phyloP scores from a whole-genome alignment of 2,329 filamentous ascomycete genomes.

The Decorospora gaudefroyi region DNA sequence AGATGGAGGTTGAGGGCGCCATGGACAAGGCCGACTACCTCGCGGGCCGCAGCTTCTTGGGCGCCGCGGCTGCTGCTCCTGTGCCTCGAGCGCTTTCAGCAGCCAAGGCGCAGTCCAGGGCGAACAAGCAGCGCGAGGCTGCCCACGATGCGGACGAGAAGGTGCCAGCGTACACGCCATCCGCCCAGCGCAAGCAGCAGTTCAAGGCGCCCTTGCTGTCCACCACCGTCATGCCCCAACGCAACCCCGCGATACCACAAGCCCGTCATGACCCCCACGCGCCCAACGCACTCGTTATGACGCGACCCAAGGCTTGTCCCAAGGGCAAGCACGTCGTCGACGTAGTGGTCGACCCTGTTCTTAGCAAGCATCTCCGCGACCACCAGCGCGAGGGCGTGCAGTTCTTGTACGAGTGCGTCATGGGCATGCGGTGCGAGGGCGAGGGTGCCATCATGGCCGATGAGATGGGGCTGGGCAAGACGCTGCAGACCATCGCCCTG shows the following conservation, averaged over 20 bases:
- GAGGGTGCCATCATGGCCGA: slow-evolving; percentile 73
- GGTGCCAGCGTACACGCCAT: slow-evolving; percentile 46
- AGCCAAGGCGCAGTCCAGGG: slow-evolving; percentile 21
- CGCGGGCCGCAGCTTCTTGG: slow-evolving; percentile 54
- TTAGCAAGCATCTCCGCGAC: slow-evolving; percentile 65
- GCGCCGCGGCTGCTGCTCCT: slow-evolving; percentile 26
- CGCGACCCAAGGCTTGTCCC: slow-evolving; percentile 59
- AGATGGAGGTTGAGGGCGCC: slow-evolving; percentile 68
- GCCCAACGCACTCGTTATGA: slow-evolving; percentile 68
- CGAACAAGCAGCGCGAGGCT: slow-evolving; percentile 16
- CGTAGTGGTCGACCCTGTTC: slow-evolving; percentile 71
- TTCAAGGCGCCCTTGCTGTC: slow-evolving; percentile 68
- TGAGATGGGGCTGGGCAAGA: slow-evolving; percentile 77
- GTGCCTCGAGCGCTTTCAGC: too few species aligned
- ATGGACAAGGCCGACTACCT: slow-evolving; percentile 65
- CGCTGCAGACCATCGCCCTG: slow-evolving; percentile 71
- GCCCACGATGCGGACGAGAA: slow-evolving; percentile 43
- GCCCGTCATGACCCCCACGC: slow-evolving; percentile 68
- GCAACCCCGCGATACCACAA: slow-evolving; percentile 54
- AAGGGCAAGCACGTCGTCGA: slow-evolving; percentile 70
- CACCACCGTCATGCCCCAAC: slow-evolving; percentile 56
- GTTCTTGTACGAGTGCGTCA: slow-evolving; percentile 76
- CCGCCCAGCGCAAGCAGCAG: slow-evolving; percentile 49
- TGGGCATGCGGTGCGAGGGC: slow-evolving; percentile 70
- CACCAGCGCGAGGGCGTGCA: slow-evolving; percentile 72